Evolutionary conservation across 495 filamentous ascomycete genomes (phyloP).

Genomic region (Penicillium malachiteum): DNA sequence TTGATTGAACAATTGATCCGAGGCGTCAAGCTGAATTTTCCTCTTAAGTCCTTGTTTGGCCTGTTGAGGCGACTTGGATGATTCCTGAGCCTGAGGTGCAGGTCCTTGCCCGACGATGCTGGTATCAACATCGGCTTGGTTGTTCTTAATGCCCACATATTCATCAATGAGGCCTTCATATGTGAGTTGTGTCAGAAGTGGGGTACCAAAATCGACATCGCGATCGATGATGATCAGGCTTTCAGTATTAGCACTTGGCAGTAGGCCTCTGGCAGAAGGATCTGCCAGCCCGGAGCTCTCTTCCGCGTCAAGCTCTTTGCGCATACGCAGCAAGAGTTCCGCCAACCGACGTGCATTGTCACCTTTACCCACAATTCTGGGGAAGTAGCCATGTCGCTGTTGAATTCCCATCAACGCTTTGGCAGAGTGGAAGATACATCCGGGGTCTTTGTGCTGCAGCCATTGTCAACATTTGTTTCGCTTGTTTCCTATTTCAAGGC

Average conservation of each 20-base stretch:
- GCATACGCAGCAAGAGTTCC: slow-evolving; percentile 89
- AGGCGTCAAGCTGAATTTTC: slow-evolving; percentile 85
- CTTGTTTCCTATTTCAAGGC: background rate
- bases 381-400: slow-evolving; percentile 88
- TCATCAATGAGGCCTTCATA: slow-evolving; percentile 98
- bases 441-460: slow-evolving; percentile 78
- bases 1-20: slow-evolving; percentile 85
- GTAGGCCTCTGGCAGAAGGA: slow-evolving; percentile 59
- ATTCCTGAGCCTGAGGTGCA: slow-evolving; percentile 51
- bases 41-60: slow-evolving; percentile 71
- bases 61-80: slow-evolving; percentile 53
- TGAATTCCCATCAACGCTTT: slow-evolving; percentile 95
- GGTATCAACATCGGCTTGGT: slow-evolving; percentile 90
- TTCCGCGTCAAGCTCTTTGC: slow-evolving; percentile 80
- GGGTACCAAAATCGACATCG: slow-evolving; percentile 88
- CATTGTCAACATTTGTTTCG: background rate
- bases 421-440: slow-evolving; percentile 80
- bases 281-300: slow-evolving; percentile 63
- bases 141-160: slow-evolving; percentile 80
- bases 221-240: slow-evolving; percentile 93
- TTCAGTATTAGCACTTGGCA: slow-evolving; percentile 86
- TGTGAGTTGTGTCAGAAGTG: slow-evolving; percentile 89
- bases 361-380: slow-evolving; percentile 93
- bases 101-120: slow-evolving; percentile 78
- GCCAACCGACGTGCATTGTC: slow-evolving; percentile 87